A percentile compares a stretch with the other conserved stretches of the same genome.
phyloP scores from a whole-genome alignment of 352 stramenopile genomes.

The Globisporangium canariense region DNA sequence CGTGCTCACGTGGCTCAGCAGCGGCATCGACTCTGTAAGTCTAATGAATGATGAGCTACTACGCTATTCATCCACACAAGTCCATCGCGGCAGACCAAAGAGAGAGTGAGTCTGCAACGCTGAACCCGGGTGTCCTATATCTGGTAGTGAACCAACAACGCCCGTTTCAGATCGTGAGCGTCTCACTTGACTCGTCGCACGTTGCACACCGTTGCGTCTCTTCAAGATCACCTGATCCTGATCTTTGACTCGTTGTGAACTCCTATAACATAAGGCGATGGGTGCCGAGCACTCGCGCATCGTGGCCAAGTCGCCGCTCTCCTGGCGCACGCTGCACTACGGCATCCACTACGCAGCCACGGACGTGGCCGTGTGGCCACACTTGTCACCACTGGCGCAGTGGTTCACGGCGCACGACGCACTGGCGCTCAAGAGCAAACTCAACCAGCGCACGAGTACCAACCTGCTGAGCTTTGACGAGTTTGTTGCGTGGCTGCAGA shows the following conservation, averaged over 20 bases:
- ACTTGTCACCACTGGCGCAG: slow-evolving; percentile 46
- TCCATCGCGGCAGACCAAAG: background rate
- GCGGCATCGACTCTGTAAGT: background rate
- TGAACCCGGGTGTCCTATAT: background rate
- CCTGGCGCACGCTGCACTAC: slow-evolving; percentile 31
- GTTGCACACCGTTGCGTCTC: slow-evolving; percentile 7
- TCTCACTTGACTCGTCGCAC: background rate
- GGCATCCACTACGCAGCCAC: slow-evolving; percentile 47
- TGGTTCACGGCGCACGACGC: slow-evolving; percentile 66
- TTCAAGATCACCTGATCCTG: slow-evolving; percentile 9
- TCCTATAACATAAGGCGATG: slow-evolving; percentile 17
- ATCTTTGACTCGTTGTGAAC: background rate
- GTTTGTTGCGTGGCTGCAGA: slow-evolving; percentile 49
- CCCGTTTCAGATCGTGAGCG: background rate
- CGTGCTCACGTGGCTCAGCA: background rate
- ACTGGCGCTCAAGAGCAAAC: slow-evolving; percentile 27
- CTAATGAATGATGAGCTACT: no score
- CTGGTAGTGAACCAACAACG: background rate
- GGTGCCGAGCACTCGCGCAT: slow-evolving; percentile 36
- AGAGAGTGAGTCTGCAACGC: background rate
- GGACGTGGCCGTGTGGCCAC: slow-evolving; percentile 60
- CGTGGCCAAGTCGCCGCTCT: slow-evolving; percentile 3
- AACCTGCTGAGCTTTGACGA: slow-evolving; percentile 40
- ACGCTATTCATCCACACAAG: background rate
- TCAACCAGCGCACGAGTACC: slow-evolving; percentile 24